phyloP scores from a whole-genome alignment of 2,329 filamentous ascomycete species.

The Cladosporium sp. region DNA sequence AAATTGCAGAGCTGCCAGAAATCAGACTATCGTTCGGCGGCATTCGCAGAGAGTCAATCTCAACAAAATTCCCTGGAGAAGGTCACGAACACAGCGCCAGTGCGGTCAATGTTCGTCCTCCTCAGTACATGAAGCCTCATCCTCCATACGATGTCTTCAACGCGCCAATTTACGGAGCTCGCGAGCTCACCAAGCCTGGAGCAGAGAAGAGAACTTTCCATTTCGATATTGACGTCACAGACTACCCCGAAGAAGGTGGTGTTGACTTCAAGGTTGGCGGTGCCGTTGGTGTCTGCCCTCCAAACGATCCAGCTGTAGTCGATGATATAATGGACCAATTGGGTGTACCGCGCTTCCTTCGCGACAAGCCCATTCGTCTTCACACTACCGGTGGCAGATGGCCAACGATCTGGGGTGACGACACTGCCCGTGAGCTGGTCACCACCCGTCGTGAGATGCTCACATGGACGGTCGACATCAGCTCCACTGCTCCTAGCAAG shows the following conservation, averaged over 20 bases:
- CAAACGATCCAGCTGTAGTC: constrained; percentile 71
- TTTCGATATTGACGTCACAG: constrained; percentile 93
- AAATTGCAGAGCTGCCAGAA: constrained; percentile 65
- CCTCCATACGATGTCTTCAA: constrained; percentile 88
- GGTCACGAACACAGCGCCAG: constrained; percentile 38
- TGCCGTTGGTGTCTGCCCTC: constrained; percentile 87
- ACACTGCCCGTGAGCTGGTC: constrained; percentile 75
- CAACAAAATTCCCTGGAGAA: constrained; percentile 53
- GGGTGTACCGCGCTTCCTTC: constrained; percentile 71
- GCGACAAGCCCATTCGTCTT: constrained; percentile 76
- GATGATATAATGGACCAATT: constrained; percentile 81
- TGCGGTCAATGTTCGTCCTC: constrained; percentile 60
- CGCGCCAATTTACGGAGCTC: constrained; percentile 76
- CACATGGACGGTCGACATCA: constrained; percentile 91
- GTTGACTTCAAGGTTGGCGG: constrained; percentile 96
- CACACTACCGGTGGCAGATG: constrained; percentile 78
- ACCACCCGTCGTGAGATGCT: constrained; percentile 89
- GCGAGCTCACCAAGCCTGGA: constrained; percentile 79
- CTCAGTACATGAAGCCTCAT: constrained; percentile 87
- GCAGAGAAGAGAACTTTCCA: constrained; percentile 97
- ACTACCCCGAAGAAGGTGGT: constrained; percentile 79
- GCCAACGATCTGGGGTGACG: constrained; percentile 97
- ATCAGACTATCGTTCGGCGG: constrained; percentile 58
- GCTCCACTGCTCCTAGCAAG: constrained; percentile 89
- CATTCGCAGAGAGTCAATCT: constrained; percentile 32